Base-by-base conservation (phyloP, 495 filamentous ascomycete genomes). In the Xylaria grammica region DNA sequence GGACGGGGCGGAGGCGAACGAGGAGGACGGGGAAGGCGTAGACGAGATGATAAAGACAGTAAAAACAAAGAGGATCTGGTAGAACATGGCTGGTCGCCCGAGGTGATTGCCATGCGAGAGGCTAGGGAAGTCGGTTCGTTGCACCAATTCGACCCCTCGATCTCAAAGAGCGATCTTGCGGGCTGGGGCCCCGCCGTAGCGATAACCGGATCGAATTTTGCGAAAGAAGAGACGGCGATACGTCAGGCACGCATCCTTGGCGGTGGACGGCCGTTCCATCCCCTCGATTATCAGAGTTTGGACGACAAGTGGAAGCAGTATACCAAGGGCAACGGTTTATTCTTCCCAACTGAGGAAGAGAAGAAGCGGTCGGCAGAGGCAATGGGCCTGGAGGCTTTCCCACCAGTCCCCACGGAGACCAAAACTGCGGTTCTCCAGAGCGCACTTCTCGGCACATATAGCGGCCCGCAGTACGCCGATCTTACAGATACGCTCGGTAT, bases 381-480 rank as follows among this genome's bases (percentile, higher is more conserved):
- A n/a, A 53, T 65, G 26, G 64, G 60, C 9, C 27, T 72, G 29
- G 63, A 65, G 20, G 24, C 73, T 2, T 53, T 63, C 10, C 40
- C 32, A 17, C 68, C 75, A 29, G 50, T 55, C 22, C 19, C 62
- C 34, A 62, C 52, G 15, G 69, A 66, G 60, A 74, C 73, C 32
- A 79, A 75, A 71, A 64, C 67, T 36, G 72, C 70, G 5, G 71
- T 84, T 11, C 26, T 80, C 8, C 77, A 83, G 46, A 60, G 71
- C 48, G 70, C 72, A 30, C 54, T 84, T 56, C 69, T 72, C 22
- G 82, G 82, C 36, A 72, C 73, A 45, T 82, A 85, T 66, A 65
- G 73, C 20, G 68, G 63, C 0, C 67, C 75, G 0, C 54, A 66
- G 61, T 72, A 69, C 42, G 72, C 67, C 11, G 75, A 77, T 1